Evolutionary conservation across 768 basidiomycete genomes (phyloP).

Genomic region (Amylocystis lapponica): DNA sequence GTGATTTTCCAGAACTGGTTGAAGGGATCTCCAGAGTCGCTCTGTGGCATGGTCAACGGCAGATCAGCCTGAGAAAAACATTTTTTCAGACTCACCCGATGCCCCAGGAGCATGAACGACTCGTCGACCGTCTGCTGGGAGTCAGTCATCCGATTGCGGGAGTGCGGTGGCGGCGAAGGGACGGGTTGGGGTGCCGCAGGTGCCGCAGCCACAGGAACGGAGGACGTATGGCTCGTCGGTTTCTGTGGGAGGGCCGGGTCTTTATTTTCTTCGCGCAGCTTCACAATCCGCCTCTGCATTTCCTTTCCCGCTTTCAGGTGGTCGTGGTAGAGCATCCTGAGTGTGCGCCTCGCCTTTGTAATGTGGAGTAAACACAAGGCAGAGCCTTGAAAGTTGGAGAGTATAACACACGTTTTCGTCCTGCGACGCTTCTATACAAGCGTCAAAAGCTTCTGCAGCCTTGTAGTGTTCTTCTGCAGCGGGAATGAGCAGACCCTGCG

Average conservation of each 20-base stretch:
- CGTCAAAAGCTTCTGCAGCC: constrained; percentile 70
- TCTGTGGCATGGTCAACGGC: constrained; percentile 9
- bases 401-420: constrained; percentile 58
- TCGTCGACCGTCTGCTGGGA: constrained; percentile 67
- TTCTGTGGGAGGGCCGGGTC: constrained; percentile 74
- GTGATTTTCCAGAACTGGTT: constrained; percentile 87
- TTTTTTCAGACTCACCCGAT: constrained; percentile 52
- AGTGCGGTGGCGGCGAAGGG: constrained; percentile 36
- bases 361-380: background rate
- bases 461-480: constrained; percentile 71
- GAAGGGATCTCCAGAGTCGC: constrained; percentile 79
- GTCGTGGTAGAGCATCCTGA: constrained; percentile 70
- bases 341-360: constrained; percentile 66
- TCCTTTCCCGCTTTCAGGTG: constrained; percentile 69
- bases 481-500: constrained; percentile 62
- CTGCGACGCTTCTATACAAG: constrained; percentile 65
- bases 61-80: too few species aligned
- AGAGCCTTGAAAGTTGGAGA: background rate
- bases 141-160: constrained; percentile 42
- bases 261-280: constrained; percentile 69
- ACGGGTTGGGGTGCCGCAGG: constrained; percentile 26
- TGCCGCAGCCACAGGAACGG: constrained; percentile 13
- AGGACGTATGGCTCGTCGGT: constrained; percentile 25
- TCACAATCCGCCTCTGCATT: constrained; percentile 63
- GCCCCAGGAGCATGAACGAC: constrained; percentile 85